A percentile compares a stretch with the other conserved stretches of the same genome.
phyloP scores from a whole-genome alignment of 2,329 filamentous ascomycete genomes.

The Colletotrichum godetiae region DNA sequence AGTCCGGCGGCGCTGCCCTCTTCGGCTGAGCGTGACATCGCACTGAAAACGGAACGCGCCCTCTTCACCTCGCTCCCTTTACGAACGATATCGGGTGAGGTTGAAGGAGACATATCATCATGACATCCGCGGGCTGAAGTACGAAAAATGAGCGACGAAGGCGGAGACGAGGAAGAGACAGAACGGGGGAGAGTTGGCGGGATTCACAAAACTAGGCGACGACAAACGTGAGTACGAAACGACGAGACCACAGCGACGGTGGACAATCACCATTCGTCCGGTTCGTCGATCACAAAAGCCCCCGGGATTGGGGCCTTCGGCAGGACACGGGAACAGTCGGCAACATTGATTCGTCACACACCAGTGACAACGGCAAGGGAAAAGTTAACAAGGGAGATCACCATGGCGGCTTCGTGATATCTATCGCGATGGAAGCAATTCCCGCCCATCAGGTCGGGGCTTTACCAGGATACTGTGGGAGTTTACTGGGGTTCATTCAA shows the following conservation, averaged over 20 bases:
- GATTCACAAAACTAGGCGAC: background rate
- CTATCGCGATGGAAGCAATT: no score
- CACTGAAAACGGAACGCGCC: background rate
- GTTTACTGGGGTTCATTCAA: background rate
- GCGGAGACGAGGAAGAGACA: background rate
- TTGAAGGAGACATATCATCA: background rate
- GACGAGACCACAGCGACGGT: background rate
- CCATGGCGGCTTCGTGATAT: conserved; percentile 2
- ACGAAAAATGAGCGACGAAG: background rate
- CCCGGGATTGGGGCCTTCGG: conserved; percentile 9
- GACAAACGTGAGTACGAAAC: background rate
- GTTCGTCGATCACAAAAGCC: background rate
- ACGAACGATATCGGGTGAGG: background rate
- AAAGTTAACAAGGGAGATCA: background rate
- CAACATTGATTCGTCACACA: background rate
- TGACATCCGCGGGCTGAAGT: background rate
- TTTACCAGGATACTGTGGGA: background rate
- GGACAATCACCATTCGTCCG: background rate
- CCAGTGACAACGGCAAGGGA: background rate
- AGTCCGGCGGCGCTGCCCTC: conserved; percentile 85
- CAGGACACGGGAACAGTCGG: conserved; percentile 9
- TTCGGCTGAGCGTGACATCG: conserved; percentile 52
- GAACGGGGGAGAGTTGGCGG: background rate
- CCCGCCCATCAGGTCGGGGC: background rate
- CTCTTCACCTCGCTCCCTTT: background rate